Conservation (phyloP, 805 yeast genomes). For the Saccharomycopsis guyanensis region DNA sequence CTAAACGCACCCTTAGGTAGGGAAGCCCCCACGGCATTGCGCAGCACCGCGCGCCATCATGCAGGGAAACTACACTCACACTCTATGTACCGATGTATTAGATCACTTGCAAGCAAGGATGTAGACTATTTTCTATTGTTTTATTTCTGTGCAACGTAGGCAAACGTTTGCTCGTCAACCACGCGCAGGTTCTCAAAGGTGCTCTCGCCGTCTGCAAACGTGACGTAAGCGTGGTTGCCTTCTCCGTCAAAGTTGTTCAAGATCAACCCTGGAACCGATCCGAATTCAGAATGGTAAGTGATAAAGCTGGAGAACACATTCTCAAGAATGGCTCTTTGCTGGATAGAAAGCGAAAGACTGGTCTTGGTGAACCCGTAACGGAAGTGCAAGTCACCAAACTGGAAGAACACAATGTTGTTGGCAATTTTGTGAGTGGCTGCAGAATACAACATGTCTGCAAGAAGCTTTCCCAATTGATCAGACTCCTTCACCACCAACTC, state of each 20-base stretch:
- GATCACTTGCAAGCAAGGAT: too few relatives aligned
- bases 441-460: background rate
- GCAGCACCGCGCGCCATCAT: too few relatives aligned
- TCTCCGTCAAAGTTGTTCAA: constrained; percentile 19
- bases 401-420: constrained; percentile 16
- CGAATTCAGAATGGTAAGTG: constrained; percentile 12
- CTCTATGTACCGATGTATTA: too few relatives aligned
- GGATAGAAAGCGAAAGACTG: constrained; percentile 3
- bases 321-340: constrained; percentile 9
- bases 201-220: constrained; percentile 10
- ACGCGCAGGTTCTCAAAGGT: constrained; percentile 4
- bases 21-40: too few relatives aligned
- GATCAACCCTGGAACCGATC: constrained; percentile 18
- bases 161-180: constrained; percentile 17
- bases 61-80: too few relatives aligned
- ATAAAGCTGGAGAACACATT: constrained; percentile 10
- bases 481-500: constrained; percentile 10
- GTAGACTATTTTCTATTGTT: too few relatives aligned
- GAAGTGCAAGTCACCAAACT: constrained; percentile 15
- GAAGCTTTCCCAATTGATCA: constrained; percentile 2
- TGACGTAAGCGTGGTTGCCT: constrained; percentile 16
- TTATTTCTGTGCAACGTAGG: constrained; percentile 9
- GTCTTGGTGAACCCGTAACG: constrained; percentile 7
- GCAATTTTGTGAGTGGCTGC: constrained; percentile 15
- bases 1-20: too few relatives aligned